A percentile compares a stretch with the other conserved stretches of the same genome.
Conservation (phyloP, 352 stramenopile species). For the Peronospora belbahrii region DNA sequence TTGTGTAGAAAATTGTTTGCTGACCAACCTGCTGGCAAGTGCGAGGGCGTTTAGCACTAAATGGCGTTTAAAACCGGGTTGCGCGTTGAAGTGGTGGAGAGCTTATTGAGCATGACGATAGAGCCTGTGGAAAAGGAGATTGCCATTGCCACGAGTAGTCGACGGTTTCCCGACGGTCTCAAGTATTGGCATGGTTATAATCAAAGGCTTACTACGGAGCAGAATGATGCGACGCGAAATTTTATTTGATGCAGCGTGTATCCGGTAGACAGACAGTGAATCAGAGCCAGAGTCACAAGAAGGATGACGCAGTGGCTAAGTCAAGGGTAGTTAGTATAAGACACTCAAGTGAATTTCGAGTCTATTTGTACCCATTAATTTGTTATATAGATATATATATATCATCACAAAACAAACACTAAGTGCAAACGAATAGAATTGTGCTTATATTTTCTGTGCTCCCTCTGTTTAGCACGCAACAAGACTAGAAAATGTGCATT, state of each 20-base stretch:
- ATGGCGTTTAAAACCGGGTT: slow-evolving; percentile 47
- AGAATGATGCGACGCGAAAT: slow-evolving; percentile 65
- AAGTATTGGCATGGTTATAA: slow-evolving; percentile 66
- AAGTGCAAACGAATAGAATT: too few species aligned
- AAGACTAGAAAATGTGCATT: too few species aligned
- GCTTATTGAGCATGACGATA: slow-evolving; percentile 61
- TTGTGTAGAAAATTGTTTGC: too few species aligned
- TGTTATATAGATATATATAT: too few species aligned
- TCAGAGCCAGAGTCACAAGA: slow-evolving; percentile 12
- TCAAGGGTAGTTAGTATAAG: slow-evolving; percentile 58
- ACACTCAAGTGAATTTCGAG: slow-evolving; percentile 87
- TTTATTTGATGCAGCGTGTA: slow-evolving; percentile 43
- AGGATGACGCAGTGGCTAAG: not conserved
- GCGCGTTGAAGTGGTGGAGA: slow-evolving; percentile 48
- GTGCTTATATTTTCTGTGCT: too few species aligned
- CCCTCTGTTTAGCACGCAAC: too few species aligned
- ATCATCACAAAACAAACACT: too few species aligned
- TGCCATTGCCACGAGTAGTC: slow-evolving; percentile 35
- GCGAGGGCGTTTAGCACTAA: too few species aligned
- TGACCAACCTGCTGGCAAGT: too few species aligned
- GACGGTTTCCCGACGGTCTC: slow-evolving; percentile 55
- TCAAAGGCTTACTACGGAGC: slow-evolving; percentile 86
- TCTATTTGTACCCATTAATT: slow-evolving; percentile 88
- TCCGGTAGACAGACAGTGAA: slow-evolving; percentile 19
- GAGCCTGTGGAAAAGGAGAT: slow-evolving; percentile 51